phyloP scores from a whole-genome alignment of 345 rosid genomes.

The Aethionema arabicum region DNA sequence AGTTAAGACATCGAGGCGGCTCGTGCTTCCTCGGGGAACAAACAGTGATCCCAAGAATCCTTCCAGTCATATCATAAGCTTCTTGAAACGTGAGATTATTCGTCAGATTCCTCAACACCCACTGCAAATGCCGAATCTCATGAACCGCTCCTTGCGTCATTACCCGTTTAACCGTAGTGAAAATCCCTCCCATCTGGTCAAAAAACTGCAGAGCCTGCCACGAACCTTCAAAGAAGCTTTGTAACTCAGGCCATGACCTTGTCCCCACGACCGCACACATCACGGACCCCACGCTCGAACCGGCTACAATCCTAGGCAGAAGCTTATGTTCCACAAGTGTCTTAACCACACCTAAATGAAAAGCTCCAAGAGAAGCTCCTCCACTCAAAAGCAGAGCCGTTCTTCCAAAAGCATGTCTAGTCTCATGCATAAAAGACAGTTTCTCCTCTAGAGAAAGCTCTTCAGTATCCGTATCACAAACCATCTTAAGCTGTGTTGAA shows the following conservation, averaged over 20 bases:
- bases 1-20: constrained; percentile 97
- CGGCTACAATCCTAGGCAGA: constrained; percentile 86
- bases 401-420: constrained; percentile 94
- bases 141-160: constrained; percentile 92
- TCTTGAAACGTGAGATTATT: constrained; percentile 97
- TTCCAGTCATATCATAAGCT: constrained; percentile 95
- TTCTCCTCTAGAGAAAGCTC: constrained; percentile 90
- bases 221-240: constrained; percentile 88
- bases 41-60: constrained; percentile 89
- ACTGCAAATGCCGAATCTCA: constrained; percentile 82
- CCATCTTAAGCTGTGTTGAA: constrained; percentile 90
- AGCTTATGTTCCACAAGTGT: constrained; percentile 88
- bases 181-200: constrained; percentile 91
- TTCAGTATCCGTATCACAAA: constrained; percentile 80
- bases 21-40: constrained; percentile 97
- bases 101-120: constrained; percentile 87
- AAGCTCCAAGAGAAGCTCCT: constrained; percentile 98
- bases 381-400: constrained; percentile 97
- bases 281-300: constrained; percentile 93
- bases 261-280: constrained; percentile 86
- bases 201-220: constrained; percentile 81
- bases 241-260: constrained; percentile 95
- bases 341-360: constrained; percentile 89
- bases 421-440: constrained; percentile 94
- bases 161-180: constrained; percentile 74